Percentiles rank a stretch among this genome's conserved stretches.
Evolutionary conservation across 2,329 filamentous ascomycete species (phyloP).

Genomic region (Sporothrix pallida): DNA sequence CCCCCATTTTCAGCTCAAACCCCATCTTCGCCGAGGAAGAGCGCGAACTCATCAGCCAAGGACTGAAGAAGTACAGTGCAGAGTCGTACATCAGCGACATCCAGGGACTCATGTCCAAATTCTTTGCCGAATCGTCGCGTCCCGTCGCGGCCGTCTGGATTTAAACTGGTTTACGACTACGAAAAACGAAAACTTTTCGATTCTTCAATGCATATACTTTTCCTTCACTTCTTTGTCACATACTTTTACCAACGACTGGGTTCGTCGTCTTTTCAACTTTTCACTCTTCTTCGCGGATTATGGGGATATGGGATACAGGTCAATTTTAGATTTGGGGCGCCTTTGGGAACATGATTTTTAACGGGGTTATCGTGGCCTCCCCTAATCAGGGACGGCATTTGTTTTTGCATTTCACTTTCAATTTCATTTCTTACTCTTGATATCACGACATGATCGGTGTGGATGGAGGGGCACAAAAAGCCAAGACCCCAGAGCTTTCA

Average conservation of each 20-base stretch:
- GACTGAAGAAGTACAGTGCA: slow-evolving; percentile 74
- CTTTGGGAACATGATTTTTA: neutral
- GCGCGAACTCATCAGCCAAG: slow-evolving; percentile 69
- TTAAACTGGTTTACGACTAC: slow-evolving; percentile 41
- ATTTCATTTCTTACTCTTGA: slow-evolving; percentile 4
- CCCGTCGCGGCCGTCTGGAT: slow-evolving; percentile 55
- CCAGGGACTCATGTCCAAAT: slow-evolving; percentile 67
- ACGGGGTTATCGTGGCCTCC: neutral
- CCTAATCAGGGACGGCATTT: slow-evolving; percentile 15
- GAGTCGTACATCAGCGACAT: slow-evolving; percentile 87
- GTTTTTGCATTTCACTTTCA: neutral
- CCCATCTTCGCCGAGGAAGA: slow-evolving; percentile 71
- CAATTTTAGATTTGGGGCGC: slow-evolving; percentile 29
- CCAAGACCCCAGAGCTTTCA: neutral
- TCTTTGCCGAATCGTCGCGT: slow-evolving; percentile 55
- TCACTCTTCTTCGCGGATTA: neutral
- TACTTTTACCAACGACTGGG: slow-evolving; percentile 29
- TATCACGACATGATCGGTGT: slow-evolving; percentile 31
- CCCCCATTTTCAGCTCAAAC: neutral
- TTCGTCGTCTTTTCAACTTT: slow-evolving; percentile 14
- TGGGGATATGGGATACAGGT: slow-evolving; percentile 1
- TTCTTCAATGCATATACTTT: slow-evolving; percentile 28
- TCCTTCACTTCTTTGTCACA: slow-evolving; percentile 35
- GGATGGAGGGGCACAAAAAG: neutral
- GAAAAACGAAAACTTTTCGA: neutral